Evolutionary conservation across 768 basidiomycete genomes (phyloP).

Genomic region (Collybia mongolica): DNA sequence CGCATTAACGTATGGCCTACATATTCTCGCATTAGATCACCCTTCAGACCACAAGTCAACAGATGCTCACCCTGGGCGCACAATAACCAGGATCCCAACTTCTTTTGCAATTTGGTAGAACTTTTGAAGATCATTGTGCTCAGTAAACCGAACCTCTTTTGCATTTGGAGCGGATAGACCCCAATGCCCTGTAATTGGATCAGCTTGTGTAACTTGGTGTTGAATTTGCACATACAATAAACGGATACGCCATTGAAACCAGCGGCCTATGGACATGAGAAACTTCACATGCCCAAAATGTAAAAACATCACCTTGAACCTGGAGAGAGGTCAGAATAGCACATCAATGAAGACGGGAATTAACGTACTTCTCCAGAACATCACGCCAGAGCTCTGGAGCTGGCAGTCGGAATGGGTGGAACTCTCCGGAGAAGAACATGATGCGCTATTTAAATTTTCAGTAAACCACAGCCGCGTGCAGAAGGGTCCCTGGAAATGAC

Average conservation of each 20-base stretch:
- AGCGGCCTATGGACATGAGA: slow-evolving; percentile 43
- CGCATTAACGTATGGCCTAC: slow-evolving; percentile 54
- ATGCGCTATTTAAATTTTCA: slow-evolving; percentile 27
- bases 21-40: neutral
- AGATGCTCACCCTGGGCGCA: slow-evolving; percentile 56
- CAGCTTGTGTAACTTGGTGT: slow-evolving; percentile 19
- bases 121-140: slow-evolving; percentile 53
- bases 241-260: slow-evolving; percentile 67
- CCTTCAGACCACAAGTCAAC: neutral
- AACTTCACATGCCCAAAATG: neutral
- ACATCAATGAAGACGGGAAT: neutral
- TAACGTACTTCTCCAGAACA: slow-evolving; percentile 51
- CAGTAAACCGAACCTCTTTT: slow-evolving; percentile 55
- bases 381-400: slow-evolving; percentile 67
- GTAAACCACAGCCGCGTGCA: too few species aligned
- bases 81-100: slow-evolving; percentile 60
- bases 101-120: slow-evolving; percentile 61
- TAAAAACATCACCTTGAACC: slow-evolving; percentile 16
- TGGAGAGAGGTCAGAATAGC: neutral
- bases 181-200: slow-evolving; percentile 49
- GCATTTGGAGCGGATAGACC: slow-evolving; percentile 64
- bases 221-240: slow-evolving; percentile 47
- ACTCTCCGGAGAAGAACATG: slow-evolving; percentile 64
- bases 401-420: slow-evolving; percentile 68
- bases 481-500: neutral